Base-by-base conservation (phyloP, 2,329 filamentous ascomycete genomes). In the Botrytis medusae region DNA sequence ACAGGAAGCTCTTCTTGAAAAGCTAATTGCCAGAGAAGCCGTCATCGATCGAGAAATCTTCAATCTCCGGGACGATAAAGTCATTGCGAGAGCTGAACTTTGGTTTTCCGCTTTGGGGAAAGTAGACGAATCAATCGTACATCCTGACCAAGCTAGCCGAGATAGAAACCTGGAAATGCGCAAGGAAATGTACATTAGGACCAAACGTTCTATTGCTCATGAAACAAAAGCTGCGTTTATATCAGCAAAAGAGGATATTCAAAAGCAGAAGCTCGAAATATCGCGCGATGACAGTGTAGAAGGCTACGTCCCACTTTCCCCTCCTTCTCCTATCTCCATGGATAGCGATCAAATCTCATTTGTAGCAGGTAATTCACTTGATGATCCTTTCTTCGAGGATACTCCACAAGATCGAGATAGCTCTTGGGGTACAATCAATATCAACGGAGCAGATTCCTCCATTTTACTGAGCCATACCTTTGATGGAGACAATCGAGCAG, bases 81-180 rank as follows among this genome's bases (percentile, higher is more conserved):
- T 68, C n/a, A 29, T 32, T 4, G 20, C 25, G 25, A 40, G 65
- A 32, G 48, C 46, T 32, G 48, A 68, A 7, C 18, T 68, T 2
- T 68, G 48, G 65, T 68, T 68, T 32, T 16, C 10, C 1, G 12
- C 54, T 7, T 40, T 57, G 25, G 65, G 65, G 8, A 57, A 20
- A 42, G 65, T 68, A 42, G 65, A 68, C 18, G 65, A 68, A n/a
- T 68, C 65, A 3, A 32, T 68, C 5, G 48, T 6, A 20, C 48
- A 68, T 42, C 65, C 48, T 9, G 48, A 57, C 4, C 65, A 68
- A 42, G 34, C 65, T 42, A 68, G 65, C 10, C 65, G 65, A 22
- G 65, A 68, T 2, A 57, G 37, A 5, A 68, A 42, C n/a, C 16
- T 68, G 22, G 20, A 29, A 5, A 68, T 57, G n/a, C 65, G 48